Base-by-base conservation (phyloP, 148 eudicot genomes). In the Chenopodium album region DNA sequence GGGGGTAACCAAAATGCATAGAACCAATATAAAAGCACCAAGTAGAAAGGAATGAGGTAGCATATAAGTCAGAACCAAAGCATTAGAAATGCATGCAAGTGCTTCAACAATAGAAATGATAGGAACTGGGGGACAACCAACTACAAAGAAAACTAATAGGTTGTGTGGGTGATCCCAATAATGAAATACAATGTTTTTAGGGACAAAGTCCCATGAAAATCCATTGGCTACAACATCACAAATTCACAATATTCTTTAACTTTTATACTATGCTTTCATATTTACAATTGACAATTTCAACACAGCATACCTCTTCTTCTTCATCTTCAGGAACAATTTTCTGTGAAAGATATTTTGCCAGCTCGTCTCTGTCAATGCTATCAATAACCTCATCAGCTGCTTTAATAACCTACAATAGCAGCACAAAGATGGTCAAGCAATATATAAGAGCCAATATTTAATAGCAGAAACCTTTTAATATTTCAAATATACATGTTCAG, bases 241-340 rank as follows among this genome's bases (percentile, higher is more conserved):
- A 67, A 22, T n/a, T 31, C 32, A 31, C 44, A 41, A 41, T 32
- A 17, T 20, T 28, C 59, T 46, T 2, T 7, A 20, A 73, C 48
- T 1, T 13, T 26, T 1, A 31, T 31, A 32, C 10, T 68, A 37
- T 50, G 78, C 73, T 64, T 62, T 69, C 66, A 52, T 31, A 32
- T 71, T 73, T 54, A 29, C 23, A 73, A 6, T 2, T 8, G 28
- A 29, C 63, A 62, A 73, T 62, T 16, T 37, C 28, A 17, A 19
- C 46, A 68, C 46, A 48, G 85, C 92, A 29, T 71, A 94, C 98
- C 89, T 96, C 99, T 82, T 89, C 88, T 75, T 85, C 97, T 23
- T 96, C 99, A 77, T 96, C 99, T 87, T 96, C 99, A 50, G 98
- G 95, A 80, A 90, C 90, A 84, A 83, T 87, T 85, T 89, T 96